These are phyloP conservation scores for Paradendryphiella salina DNA, from an alignment of 2,329 filamentous ascomycete species.

Conservation along the genomic window DNA sequence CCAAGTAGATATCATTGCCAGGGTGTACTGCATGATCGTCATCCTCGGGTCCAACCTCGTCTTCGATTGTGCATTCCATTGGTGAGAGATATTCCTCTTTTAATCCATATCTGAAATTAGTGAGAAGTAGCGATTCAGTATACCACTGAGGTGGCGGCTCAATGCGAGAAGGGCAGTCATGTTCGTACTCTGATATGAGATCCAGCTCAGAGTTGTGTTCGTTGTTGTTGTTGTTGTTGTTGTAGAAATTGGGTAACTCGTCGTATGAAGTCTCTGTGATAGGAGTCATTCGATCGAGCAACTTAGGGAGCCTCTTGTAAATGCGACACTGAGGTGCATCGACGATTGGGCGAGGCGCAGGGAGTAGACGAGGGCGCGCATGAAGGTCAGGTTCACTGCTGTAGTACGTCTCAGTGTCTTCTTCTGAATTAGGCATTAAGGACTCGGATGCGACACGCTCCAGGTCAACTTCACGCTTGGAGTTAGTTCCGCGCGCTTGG, in stretches of 20 bases:
- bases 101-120: conserved; percentile 9
- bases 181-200: conserved; percentile 25
- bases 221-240: conserved; percentile 12
- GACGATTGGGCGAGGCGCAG: conserved; percentile 3
- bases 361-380: background rate
- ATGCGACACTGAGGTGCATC: conserved; percentile 8
- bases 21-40: conserved; percentile 5
- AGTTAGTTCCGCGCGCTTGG: conserved; percentile 7
- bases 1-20: conserved; percentile 6
- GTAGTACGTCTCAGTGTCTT: conserved; percentile 10
- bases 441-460: background rate
- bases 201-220: conserved; percentile 21
- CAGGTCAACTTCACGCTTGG: conserved; percentile 6
- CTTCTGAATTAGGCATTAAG: background rate
- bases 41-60: background rate
- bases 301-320: conserved; percentile 20
- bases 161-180: conserved; percentile 1
- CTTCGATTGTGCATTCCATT: conserved; percentile 7
- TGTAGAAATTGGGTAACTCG: conserved; percentile 16
- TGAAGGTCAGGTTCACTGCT: conserved; percentile 16
- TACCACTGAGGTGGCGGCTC: conserved; percentile 1
- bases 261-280: conserved; percentile 32
- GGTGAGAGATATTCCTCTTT: conserved; percentile 19
- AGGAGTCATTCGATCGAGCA: conserved; percentile 27
- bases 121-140: background rate